Percentiles rank a stretch among this genome's conserved stretches.
These are phyloP conservation scores for Pseudocercospora ulei DNA, from an alignment of 2,329 filamentous ascomycete genomes.

Conservation along the genomic window DNA sequence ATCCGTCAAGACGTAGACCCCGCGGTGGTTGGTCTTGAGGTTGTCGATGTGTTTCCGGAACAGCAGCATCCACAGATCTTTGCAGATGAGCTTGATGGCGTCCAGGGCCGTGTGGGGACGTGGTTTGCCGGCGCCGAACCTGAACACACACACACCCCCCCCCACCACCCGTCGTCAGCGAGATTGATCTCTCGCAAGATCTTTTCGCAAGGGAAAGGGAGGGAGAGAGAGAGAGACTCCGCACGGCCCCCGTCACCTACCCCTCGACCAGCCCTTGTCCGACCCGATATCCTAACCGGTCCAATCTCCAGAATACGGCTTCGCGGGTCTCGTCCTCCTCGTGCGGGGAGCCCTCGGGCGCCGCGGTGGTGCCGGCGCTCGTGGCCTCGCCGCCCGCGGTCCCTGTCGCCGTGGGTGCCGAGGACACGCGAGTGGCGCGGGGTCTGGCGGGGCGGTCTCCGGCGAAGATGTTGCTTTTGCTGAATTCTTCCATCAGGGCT, in stretches of 20 bases:
- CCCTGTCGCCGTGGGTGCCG: slow-evolving; percentile 8
- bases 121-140: slow-evolving; percentile 72
- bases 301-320: slow-evolving; percentile 73
- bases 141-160: slow-evolving; percentile 32
- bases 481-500: slow-evolving; percentile 33
- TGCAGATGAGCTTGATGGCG: slow-evolving; percentile 96
- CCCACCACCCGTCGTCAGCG: background rate
- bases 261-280: slow-evolving; percentile 85
- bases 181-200: too few relatives aligned
- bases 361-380: slow-evolving; percentile 8
- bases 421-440: slow-evolving; percentile 5
- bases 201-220: background rate
- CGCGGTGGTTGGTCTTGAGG: slow-evolving; percentile 93
- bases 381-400: slow-evolving; percentile 11
- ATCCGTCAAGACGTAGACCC: slow-evolving; percentile 93
- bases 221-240: background rate
- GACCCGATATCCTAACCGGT: slow-evolving; percentile 79
- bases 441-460: slow-evolving; percentile 7
- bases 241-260: slow-evolving; percentile 43
- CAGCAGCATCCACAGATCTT: slow-evolving; percentile 89
- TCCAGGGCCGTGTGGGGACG: slow-evolving; percentile 88
- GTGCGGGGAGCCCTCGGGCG: slow-evolving; percentile 16
- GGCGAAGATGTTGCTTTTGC: slow-evolving; percentile 27
- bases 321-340: slow-evolving; percentile 71
- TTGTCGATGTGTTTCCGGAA: slow-evolving; percentile 98